Evolutionary conservation across 371 early-diverging fungal species (phyloP), one percentile per base, ranked within the genome.

Genomic region (Furculomyces boomerangus): DNA sequence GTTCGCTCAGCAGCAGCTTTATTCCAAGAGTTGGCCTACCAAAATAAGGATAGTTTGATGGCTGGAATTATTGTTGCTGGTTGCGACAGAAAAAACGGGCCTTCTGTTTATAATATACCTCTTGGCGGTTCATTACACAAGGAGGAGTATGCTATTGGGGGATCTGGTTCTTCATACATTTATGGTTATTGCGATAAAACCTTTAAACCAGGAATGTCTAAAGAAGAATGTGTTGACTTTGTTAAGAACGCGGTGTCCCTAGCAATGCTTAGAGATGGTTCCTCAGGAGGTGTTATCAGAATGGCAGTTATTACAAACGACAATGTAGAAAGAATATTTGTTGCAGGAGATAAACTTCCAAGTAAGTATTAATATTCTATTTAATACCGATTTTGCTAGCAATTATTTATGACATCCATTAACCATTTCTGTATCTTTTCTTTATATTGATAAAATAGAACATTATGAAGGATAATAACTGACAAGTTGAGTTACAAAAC

Each of bases 21-120:
- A 51, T 92, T 95, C 74, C 92, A 88, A 54, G 85, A 93, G 62
- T 62, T 99, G 25, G 88, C 93, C 72, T 99, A 99, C 71, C 71
- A 81, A 55, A 93, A 99, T 76, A 93, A 91, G 74, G 83, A 89
- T 66, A 57, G 58, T 48, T 68, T 99, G 56, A 71, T 70, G 44
- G 99, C 99, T n/a, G 96, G 94, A 40, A 86, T 99, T 62, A 99
- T 99, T 65, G 88, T 99, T 31, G 99, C 89, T 43, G 99, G 99
- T 43, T 96, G 90, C 87, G 99, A 99, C 71, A 77, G 87, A 61
- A 71, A 81, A 54, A 74, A 84, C 43, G 93, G 94, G n/a, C 87
- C 87, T 7, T 70, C 80, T n/a, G 93, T 97, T 27, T 99, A 88
- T 72, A 80, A 80, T 55, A 79, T 99, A 30, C 89, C 91, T 44